Evolutionary conservation across 2,329 filamentous ascomycete genomes (phyloP).

Genomic region (Cercospora sp.): DNA sequence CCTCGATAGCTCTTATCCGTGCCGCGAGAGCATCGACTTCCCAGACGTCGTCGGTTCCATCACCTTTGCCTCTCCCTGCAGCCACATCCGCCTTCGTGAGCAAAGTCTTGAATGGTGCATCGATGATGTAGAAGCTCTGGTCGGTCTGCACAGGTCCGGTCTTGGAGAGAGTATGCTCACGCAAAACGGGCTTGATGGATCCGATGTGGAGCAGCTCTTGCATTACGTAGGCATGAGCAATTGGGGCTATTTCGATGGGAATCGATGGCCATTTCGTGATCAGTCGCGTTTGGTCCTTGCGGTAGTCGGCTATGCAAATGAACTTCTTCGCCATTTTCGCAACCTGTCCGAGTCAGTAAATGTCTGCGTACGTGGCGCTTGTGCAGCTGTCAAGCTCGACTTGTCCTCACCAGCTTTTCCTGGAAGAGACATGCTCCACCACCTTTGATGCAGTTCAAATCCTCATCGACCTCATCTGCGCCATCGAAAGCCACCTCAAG

Average conservation of each 20-base stretch:
- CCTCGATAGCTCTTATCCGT: constrained; percentile 76
- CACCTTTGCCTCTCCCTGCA: constrained; percentile 37
- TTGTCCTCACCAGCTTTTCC: constrained; percentile 68
- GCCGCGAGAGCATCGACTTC: constrained; percentile 73
- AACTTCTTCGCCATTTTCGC: constrained; percentile 32
- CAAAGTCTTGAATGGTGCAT: constrained; percentile 79
- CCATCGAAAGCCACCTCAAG: constrained; percentile 95
- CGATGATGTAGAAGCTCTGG: constrained; percentile 85
- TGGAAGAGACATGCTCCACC: constrained; percentile 97
- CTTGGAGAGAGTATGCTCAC: constrained; percentile 72
- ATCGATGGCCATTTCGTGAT: constrained; percentile 76
- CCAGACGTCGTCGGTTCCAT: constrained; percentile 64
- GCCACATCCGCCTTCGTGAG: constrained; percentile 61
- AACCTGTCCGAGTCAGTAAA: constrained; percentile 4
- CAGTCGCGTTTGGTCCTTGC: constrained; percentile 79
- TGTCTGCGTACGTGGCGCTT: constrained; percentile 67
- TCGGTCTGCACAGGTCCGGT: constrained; percentile 82
- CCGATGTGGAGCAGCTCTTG: constrained; percentile 71
- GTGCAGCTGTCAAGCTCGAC: constrained; percentile 27
- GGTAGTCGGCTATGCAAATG: constrained; percentile 64
- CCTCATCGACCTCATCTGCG: constrained; percentile 92
- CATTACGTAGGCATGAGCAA: constrained; percentile 76
- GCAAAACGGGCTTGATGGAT: constrained; percentile 66
- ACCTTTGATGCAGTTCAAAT: constrained; percentile 96
- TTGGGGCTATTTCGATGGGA: constrained; percentile 89